Base-by-base conservation (phyloP, 768 basidiomycete genomes). In the Mycena vulgaris region DNA sequence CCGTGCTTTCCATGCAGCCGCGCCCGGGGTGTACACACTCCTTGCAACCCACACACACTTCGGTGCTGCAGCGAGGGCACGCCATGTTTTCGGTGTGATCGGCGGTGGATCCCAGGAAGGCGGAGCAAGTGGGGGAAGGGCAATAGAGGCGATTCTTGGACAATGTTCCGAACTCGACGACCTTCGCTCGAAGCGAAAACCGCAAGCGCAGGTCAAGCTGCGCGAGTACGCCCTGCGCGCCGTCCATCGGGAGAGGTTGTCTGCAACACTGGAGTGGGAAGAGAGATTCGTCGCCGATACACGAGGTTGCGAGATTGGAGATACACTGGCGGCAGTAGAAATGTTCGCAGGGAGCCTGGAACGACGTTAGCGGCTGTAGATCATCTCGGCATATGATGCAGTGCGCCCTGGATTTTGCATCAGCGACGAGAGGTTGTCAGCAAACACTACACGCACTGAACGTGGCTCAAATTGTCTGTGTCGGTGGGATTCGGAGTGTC, bases 181-280 rank as follows among this genome's bases (percentile, higher is more conserved):
- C 67, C 75, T 90, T 91, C 42, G 66, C 68, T 6, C 83, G 71
- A 61, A 89, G 87, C 16, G 64, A 74, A 70, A 5, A n/a, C 21
- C 30, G 63, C 76, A 48, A 84, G 72, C n/a, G 64, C 0, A 55
- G 0, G 8, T 39, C 31, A 11, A 47, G 69, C 52, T 3, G 52
- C 0, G 0, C 70, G 14, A 88, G 77, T 53, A 84, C 80, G 8
- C 63, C 75, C 11, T 69, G 65, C 19, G 85, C 49, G 0, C 52
- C 62, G 17, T 48, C 57, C 27, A 78, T 58, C 2, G 83, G 78
- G 45, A 89, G 79, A 0, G 76, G 75, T 37, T 80, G 72, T 31
- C 81, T 75, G 75, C 88, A 90, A 73, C 89, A 90, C 39, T 85
- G 83, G 11, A 88, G 80, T 0, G 89, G 89, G 63, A 83, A 84